Percentiles rank a stretch among this genome's conserved stretches.
These are phyloP conservation scores for Globisporangium okanoganense DNA, from an alignment of 352 stramenopile genomes.

Conservation along the genomic window DNA sequence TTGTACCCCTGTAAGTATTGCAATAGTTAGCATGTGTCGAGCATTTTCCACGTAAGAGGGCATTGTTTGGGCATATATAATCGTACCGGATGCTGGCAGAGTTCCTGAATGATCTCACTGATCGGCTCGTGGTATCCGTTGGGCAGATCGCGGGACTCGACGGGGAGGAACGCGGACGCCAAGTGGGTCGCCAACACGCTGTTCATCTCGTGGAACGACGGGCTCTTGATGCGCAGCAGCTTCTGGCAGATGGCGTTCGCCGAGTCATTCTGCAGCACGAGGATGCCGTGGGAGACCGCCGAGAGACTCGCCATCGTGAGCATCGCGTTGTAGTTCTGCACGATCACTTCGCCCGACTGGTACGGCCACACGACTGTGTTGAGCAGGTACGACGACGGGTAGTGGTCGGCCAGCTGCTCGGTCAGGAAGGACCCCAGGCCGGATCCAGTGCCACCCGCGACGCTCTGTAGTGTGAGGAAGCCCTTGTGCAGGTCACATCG, in stretches of 20 bases:
- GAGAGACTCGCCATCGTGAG: conserved; percentile 80
- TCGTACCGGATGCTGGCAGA: conserved; percentile 58
- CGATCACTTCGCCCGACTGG: conserved; percentile 77
- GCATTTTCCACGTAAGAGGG: no score
- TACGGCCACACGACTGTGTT: conserved; percentile 87
- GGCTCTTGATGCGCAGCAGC: conserved; percentile 46
- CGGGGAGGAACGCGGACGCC: conserved; percentile 43
- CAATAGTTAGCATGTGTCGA: not conserved
- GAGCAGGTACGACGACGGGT: conserved; percentile 44
- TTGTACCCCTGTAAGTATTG: conserved; percentile 48
- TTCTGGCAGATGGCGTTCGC: conserved; percentile 52
- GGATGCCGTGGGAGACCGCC: conserved; percentile 48
- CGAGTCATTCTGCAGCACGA: conserved; percentile 74
- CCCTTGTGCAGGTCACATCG: conserved; percentile 63
- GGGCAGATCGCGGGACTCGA: conserved; percentile 9
- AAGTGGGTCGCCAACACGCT: conserved; percentile 58
- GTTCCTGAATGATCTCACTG: conserved; percentile 32
- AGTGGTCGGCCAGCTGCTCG: conserved; percentile 65
- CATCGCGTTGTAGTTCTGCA: conserved; percentile 90
- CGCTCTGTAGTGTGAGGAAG: conserved; percentile 79
- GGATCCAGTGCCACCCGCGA: conserved; percentile 85
- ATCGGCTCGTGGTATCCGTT: conserved; percentile 25
- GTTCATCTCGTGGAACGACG: conserved; percentile 65
- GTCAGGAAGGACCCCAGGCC: conserved; percentile 81
- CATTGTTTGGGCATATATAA: not conserved